phyloP scores from a whole-genome alignment of 306 rosid genomes.

The Pachyrhizus erosus region DNA sequence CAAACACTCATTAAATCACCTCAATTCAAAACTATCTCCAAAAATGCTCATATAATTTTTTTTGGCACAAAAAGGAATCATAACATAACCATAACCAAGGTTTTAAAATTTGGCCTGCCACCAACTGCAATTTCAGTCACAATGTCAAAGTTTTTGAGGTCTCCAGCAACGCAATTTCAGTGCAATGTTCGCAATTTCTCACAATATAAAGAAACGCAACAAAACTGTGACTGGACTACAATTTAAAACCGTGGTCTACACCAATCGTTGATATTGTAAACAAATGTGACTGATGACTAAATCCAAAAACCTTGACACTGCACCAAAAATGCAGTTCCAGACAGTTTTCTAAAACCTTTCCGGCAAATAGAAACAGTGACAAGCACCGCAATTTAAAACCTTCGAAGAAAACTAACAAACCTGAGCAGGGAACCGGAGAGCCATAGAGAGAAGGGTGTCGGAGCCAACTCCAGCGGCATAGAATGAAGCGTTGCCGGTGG shows the following conservation, averaged over 20 bases:
- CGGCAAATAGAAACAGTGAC: not conserved
- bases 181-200: not conserved
- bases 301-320: too few species aligned
- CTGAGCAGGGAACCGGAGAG: constrained; percentile 95
- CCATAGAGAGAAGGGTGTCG: constrained; percentile 84
- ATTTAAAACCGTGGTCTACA: not conserved
- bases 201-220: not conserved
- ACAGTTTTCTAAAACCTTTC: too few species aligned
- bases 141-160: not conserved
- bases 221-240: not conserved
- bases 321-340: too few species aligned
- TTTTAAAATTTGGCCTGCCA: too few species aligned
- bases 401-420: constrained; percentile 23
- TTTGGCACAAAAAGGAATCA: not conserved
- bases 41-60: not conserved
- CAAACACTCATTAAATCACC: constrained; percentile 4
- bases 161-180: too few species aligned
- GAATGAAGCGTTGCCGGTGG: constrained; percentile 77
- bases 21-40: not conserved
- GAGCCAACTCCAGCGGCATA: constrained; percentile 81
- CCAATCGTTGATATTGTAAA: too few species aligned
- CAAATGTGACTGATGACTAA: too few species aligned
- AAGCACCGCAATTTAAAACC: not conserved
- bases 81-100: not conserved
- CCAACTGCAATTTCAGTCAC: too few species aligned